Percentiles rank a stretch among this genome's conserved stretches.
phyloP scores from a whole-genome alignment of 2,329 filamentous ascomycete species.

The Colletotrichum spaethianum region DNA sequence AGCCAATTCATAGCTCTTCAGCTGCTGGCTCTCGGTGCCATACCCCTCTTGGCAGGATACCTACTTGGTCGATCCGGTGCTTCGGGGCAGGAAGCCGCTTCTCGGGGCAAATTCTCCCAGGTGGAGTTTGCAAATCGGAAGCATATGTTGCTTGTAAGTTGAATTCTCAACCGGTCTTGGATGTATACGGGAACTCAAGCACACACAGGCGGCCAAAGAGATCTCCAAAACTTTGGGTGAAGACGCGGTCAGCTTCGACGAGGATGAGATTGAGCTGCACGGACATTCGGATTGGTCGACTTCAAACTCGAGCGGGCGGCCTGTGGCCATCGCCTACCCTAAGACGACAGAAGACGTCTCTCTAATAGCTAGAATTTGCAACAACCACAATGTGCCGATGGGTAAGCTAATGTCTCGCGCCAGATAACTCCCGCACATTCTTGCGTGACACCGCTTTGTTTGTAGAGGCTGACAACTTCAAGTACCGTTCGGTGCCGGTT shows the following conservation, averaged over 20 bases:
- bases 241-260: constrained; percentile 74
- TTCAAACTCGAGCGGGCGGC: constrained; percentile 74
- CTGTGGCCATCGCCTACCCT: constrained; percentile 77
- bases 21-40: constrained; percentile 16
- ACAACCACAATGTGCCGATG: constrained; percentile 76
- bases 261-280: constrained; percentile 74
- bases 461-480: background rate
- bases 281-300: constrained; percentile 81
- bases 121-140: constrained; percentile 16
- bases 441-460: background rate
- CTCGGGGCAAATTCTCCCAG: background rate
- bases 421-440: background rate
- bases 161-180: background rate
- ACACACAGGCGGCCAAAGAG: constrained; percentile 19
- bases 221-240: constrained; percentile 60
- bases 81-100: background rate
- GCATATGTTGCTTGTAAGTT: constrained; percentile 13
- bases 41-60: constrained; percentile 22
- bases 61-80: constrained; percentile 17
- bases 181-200: background rate
- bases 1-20: constrained; percentile 12
- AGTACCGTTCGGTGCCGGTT: constrained; percentile 80
- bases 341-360: constrained; percentile 75
- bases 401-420: constrained; percentile 50
- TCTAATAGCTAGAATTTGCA: constrained; percentile 73